phyloP scores from a whole-genome alignment of 2,329 filamentous ascomycete genomes.

The Hymenoscyphus occultus region DNA sequence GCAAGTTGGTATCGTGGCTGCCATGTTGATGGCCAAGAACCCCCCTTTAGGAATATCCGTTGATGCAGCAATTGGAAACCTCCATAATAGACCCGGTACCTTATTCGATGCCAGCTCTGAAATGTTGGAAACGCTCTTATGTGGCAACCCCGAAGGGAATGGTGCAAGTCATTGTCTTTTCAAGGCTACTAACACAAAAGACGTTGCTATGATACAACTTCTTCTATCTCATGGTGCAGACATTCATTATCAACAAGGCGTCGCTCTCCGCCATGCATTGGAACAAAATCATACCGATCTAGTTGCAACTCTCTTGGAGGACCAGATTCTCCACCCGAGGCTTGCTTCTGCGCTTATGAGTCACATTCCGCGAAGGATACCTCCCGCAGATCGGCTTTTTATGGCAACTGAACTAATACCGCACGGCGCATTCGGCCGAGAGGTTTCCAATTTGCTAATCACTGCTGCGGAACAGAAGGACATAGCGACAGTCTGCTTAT shows the following conservation, averaged over 20 bases:
- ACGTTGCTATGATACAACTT: slow-evolving; percentile 46
- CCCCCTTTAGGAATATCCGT: slow-evolving; percentile 50
- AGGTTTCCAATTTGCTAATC: slow-evolving; percentile 27
- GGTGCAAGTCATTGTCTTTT: slow-evolving; percentile 19
- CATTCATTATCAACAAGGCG: slow-evolving; percentile 48
- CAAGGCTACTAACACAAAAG: slow-evolving; percentile 14
- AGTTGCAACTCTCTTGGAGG: slow-evolving; percentile 17
- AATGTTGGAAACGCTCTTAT: slow-evolving; percentile 55
- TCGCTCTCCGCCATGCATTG: slow-evolving; percentile 36
- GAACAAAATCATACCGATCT: slow-evolving; percentile 18
- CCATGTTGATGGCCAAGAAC: slow-evolving; percentile 51
- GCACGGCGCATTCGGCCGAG: slow-evolving; percentile 26
- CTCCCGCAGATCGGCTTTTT: slow-evolving; percentile 16
- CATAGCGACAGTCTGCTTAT: slow-evolving; percentile 17
- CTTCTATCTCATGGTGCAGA: slow-evolving; percentile 52
- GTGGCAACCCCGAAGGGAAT: slow-evolving; percentile 55
- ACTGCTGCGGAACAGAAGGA: slow-evolving; percentile 26
- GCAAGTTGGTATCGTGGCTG: slow-evolving; percentile 48
- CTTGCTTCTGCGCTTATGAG: slow-evolving; percentile 20
- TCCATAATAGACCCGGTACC: slow-evolving; percentile 39
- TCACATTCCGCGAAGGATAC: slow-evolving; percentile 10
- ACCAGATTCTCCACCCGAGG: slow-evolving; percentile 17
- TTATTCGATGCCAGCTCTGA: slow-evolving; percentile 49
- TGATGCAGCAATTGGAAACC: slow-evolving; percentile 48
- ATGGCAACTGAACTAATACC: slow-evolving; percentile 21